Conservation (phyloP, 2,329 filamentous ascomycete genomes). For the Chaetomiaceae sp. region DNA sequence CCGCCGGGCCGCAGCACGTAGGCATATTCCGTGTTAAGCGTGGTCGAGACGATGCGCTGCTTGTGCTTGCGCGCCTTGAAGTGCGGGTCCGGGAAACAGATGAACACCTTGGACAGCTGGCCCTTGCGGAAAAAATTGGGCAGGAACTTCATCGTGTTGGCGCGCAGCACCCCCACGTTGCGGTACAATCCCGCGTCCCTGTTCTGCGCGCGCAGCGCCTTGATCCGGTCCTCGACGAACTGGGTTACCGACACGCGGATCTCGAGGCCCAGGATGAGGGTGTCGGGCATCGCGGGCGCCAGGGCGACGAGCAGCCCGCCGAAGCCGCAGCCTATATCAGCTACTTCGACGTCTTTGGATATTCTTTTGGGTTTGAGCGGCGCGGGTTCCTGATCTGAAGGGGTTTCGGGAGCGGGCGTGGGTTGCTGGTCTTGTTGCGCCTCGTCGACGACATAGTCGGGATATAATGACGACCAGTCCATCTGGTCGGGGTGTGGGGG, state of each 20-base stretch:
- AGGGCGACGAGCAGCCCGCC: constrained; percentile 86
- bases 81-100: constrained; percentile 97
- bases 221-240: constrained; percentile 84
- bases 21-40: constrained; percentile 89
- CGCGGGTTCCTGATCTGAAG: constrained; percentile 11
- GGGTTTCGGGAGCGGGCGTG: constrained; percentile 26
- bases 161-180: constrained; percentile 83
- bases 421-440: constrained; percentile 15
- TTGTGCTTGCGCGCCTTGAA: constrained; percentile 98
- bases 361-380: constrained; percentile 37
- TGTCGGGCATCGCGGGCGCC: constrained; percentile 74
- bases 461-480: constrained; percentile 87
- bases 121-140: constrained; percentile 86
- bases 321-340: constrained; percentile 96
- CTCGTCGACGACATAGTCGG: constrained; percentile 58
- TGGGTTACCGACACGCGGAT: constrained; percentile 87
- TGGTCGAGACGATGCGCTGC: constrained; percentile 84
- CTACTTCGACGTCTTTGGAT: constrained; percentile 75
- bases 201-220: constrained; percentile 69
- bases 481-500: constrained; percentile 75
- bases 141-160: constrained; percentile 99
- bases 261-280: constrained; percentile 79
- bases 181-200: constrained; percentile 58
- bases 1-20: constrained; percentile 80
- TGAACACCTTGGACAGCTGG: constrained; percentile 87